phyloP scores from a whole-genome alignment of 192 early-diverging fungal genomes.

The Chytriomyces sp. region DNA sequence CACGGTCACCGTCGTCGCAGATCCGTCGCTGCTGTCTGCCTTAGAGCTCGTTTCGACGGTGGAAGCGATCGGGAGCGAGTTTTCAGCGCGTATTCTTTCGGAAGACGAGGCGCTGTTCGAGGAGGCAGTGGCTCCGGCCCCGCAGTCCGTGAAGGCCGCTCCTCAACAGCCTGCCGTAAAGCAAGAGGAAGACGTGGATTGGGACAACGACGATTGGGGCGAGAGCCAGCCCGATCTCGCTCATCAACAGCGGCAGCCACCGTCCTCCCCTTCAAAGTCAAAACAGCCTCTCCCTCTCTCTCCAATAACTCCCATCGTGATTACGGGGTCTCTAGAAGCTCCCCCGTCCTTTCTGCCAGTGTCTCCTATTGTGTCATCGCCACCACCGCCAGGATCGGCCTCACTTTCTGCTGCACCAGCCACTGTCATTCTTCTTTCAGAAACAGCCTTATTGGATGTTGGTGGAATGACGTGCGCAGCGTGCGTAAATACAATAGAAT shows the following conservation, averaged over 20 bases:
- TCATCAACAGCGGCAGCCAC: not conserved
- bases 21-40: not conserved
- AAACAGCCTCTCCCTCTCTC: not conserved
- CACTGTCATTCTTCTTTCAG: conserved; percentile 34
- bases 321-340: not conserved
- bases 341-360: not conserved
- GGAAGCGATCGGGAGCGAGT: not conserved
- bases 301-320: not conserved
- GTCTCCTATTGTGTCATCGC: not conserved
- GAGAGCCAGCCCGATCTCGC: not conserved
- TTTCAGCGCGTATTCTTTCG: not conserved
- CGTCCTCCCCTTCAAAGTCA: not conserved
- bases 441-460: conserved; percentile 59
- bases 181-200: not conserved
- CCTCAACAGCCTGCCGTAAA: not conserved
- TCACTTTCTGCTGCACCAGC: no score
- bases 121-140: no score
- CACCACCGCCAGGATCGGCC: not conserved
- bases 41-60: not conserved
- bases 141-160: no score
- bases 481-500: conserved; percentile 87
- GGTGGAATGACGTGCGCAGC: conserved; percentile 96
- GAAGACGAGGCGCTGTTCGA: no score
- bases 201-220: not conserved
- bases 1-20: conserved; percentile 1